These are phyloP conservation scores for Fusarium sp. DNA, from an alignment of 2,329 filamentous ascomycete genomes.

Conservation along the genomic window DNA sequence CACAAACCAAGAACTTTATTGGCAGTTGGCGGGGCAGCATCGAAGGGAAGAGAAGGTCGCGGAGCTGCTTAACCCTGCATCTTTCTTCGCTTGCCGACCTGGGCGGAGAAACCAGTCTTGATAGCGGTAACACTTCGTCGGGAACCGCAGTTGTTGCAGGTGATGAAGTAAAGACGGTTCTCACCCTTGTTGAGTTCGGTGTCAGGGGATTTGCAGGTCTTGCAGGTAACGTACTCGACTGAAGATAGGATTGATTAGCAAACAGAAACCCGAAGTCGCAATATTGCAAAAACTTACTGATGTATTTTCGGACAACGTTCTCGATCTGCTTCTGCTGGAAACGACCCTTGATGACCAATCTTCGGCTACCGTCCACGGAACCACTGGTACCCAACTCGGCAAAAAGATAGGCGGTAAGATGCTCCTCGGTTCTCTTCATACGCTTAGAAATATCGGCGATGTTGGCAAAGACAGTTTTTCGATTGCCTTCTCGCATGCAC, in stretches of 20 bases:
- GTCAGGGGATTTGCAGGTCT: slow-evolving; percentile 94
- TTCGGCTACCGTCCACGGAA: slow-evolving; percentile 91
- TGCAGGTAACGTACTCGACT: slow-evolving; percentile 99
- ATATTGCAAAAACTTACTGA: slow-evolving; percentile 71
- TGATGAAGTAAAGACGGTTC: slow-evolving; percentile 99
- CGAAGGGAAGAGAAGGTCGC: slow-evolving; percentile 8
- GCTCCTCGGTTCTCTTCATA: slow-evolving; percentile 99
- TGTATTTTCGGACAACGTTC: slow-evolving; percentile 95
- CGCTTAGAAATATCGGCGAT: slow-evolving; percentile 98
- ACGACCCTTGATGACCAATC: slow-evolving; percentile 97
- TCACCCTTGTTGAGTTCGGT: slow-evolving; percentile 98
- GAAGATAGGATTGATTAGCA: slow-evolving; percentile 47
- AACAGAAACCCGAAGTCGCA: neutral
- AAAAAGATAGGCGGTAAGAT: slow-evolving; percentile 96
- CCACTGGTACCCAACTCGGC: slow-evolving; percentile 98
- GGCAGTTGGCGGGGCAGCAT: slow-evolving; percentile 8
- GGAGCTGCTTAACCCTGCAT: slow-evolving; percentile 75
- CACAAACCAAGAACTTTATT: slow-evolving; percentile 18
- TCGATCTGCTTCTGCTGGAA: slow-evolving; percentile 99
- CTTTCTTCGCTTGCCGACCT: slow-evolving; percentile 98
- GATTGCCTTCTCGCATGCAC: slow-evolving; percentile 99
- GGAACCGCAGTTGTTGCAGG: slow-evolving; percentile 85
- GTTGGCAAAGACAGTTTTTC: slow-evolving; percentile 99
- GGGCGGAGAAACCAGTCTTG: slow-evolving; percentile 99
- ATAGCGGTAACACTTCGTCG: slow-evolving; percentile 94